These are phyloP conservation scores for Scalesia atractyloides DNA, from an alignment of 129 eudicot species.

Conservation along the genomic window DNA sequence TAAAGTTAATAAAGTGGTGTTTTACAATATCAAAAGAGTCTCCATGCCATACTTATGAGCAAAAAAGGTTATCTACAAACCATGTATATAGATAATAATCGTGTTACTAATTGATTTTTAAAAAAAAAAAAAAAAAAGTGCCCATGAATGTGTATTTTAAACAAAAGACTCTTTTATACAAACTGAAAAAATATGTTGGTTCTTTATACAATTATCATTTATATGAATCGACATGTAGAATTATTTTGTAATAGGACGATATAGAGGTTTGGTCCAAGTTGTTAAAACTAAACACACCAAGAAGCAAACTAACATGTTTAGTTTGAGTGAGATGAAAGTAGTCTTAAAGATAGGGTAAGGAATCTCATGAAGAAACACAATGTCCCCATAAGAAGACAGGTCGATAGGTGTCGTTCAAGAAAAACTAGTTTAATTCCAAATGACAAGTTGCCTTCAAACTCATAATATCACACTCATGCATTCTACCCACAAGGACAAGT, in stretches of 20 bases:
- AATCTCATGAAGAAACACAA: constrained; percentile 1
- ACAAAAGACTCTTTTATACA: too few species aligned
- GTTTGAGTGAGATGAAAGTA: not conserved
- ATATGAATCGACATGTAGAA: too few species aligned
- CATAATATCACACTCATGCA: constrained; percentile 10
- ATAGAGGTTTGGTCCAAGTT: not conserved
- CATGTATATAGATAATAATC: too few species aligned
- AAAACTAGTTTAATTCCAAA: constrained; percentile 8
- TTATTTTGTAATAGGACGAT: too few species aligned
- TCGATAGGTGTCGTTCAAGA: constrained; percentile 1
- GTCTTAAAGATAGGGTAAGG: not conserved
- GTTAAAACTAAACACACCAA: not conserved
- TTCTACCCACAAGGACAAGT: not conserved
- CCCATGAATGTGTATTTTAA: too few species aligned
- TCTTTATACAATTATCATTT: too few species aligned
- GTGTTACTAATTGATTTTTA: too few species aligned
- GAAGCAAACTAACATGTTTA: not conserved
- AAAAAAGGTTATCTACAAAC: too few species aligned
- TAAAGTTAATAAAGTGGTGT: not conserved
- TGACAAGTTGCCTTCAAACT: constrained; percentile 8
- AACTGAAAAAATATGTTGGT: too few species aligned
- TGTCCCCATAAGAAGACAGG: constrained; percentile 5
- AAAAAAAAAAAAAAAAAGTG: too few species aligned
- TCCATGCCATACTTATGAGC: not conserved
- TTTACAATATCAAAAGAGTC: not conserved